Base-by-base conservation (phyloP, 2,329 filamentous ascomycete species). In the Venturia carpophila region DNA sequence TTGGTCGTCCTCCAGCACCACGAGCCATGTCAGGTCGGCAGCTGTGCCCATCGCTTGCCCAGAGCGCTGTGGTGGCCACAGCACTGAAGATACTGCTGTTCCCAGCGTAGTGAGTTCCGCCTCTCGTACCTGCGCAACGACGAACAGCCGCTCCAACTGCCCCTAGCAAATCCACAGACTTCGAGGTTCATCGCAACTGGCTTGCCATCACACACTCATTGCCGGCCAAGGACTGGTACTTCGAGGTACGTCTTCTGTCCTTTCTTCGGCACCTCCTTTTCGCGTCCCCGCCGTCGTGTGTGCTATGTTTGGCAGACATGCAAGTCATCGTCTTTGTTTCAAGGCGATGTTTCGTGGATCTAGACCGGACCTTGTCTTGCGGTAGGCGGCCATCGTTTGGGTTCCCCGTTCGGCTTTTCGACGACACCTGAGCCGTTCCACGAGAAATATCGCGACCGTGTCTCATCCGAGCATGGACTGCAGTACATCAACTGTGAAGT, bases 181-280 rank as follows among this genome's bases (percentile, higher is more conserved):
- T 99, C 72, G 94, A 99, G 77, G 94, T 99, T 65, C 94, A 99
- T 78, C 88, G 94, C 69, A 99, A 99, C 80, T 99, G 94, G 94
- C 86, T 99, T 49, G 94, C 94, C 68, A 91, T 97, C 70, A 97
- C 94, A 5, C 83, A 96, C 77, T 96, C 90, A 67, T 83, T 97
- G 24, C 90, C 93, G 3, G 78, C 92, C 62, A 86, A 89, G 75
- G 82, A 95, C 70, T 99, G 94, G 94, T 99, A 99, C 78, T 92
- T 88, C 74, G 94, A 99, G 78, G 85, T 87, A 73, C 67, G 60
- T 52, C 21, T 34, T 42, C 21, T n/a, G 42, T 45, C 34, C 56
- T 21, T 17, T 39, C 10, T 41, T 42, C 7, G 27, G 37, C 34
- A 21, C 42, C 58, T 60, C 41, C 41, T 60, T 10, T n/a, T 5